phyloP scores from a whole-genome alignment of 257 asterid genomes.

The Plantago elongata region DNA sequence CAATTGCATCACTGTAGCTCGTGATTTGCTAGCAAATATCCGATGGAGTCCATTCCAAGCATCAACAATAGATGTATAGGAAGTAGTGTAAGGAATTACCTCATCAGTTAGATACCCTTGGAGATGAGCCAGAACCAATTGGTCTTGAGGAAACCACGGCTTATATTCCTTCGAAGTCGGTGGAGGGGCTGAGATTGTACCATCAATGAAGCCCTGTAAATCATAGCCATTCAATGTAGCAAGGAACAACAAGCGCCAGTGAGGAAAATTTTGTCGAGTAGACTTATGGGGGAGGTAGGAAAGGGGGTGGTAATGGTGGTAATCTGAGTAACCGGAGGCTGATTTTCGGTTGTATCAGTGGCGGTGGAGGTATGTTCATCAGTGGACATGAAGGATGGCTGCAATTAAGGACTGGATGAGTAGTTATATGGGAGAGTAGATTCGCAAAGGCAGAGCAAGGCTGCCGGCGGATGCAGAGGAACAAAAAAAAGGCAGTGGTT shows the following conservation, averaged over 20 bases:
- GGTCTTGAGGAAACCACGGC: background rate
- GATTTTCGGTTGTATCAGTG: too few relatives aligned
- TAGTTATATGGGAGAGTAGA: too few relatives aligned
- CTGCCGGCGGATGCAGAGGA: too few relatives aligned
- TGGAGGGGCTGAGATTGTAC: background rate
- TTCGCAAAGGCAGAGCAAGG: too few relatives aligned
- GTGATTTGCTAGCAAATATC: background rate
- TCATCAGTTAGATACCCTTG: background rate
- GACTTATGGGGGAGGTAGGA: too few relatives aligned
- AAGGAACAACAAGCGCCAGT: background rate
- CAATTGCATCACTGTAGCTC: background rate
- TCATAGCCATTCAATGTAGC: background rate
- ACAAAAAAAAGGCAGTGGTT: too few relatives aligned
- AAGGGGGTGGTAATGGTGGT: too few relatives aligned
- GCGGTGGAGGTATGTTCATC: too few relatives aligned
- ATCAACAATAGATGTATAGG: background rate
- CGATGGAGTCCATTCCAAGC: background rate
- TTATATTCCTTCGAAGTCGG: background rate
- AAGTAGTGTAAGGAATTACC: background rate
- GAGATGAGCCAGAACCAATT: background rate
- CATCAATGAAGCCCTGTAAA: background rate
- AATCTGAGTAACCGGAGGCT: too few relatives aligned
- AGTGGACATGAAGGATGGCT: too few relatives aligned
- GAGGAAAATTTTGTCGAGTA: background rate
- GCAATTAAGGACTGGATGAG: too few relatives aligned